Evolutionary conservation across 108 stramenopile genomes (phyloP), one percentile per base, ranked within the genome.

Genomic region (Phaeodactylum tricornutum): DNA sequence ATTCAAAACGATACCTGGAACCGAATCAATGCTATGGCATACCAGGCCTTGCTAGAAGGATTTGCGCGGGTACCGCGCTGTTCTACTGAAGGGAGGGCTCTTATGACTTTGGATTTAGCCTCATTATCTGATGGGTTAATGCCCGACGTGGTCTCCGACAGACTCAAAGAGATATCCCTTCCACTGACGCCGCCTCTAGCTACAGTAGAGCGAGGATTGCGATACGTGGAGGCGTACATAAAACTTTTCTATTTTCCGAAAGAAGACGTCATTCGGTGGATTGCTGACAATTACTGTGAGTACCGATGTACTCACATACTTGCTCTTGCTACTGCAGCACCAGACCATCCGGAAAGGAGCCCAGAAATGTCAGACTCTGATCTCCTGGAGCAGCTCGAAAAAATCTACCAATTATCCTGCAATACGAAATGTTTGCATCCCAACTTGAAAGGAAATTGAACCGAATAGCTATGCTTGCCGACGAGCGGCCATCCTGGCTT

Each of bases 81-180:
- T 46, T 90, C 90, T 7, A 90, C 87, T 3, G 95, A 94, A 66
- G 95, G 95, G 0, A 52, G 95, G 38, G 78, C 93, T 11, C 57
- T 87, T 9, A 94, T 96, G 95, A 92, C 84, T 48, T 92, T 96
- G 87, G 95, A 96, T 55, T 46, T 96, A 52, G 84, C 84, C n/a
- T 67, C 85, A 30, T 68, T 86, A 20, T 54, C 74, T 16, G 34
- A 67, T 34, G 83, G 71, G 34, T 59, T 80, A 6, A 48, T 22
- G 8, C 53, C 73, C 8, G 40, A 54, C n/a, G 47, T 70, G 21
- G 50, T 85, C 6, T 45, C 51, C 52, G 48, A 57, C 31, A 56
- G 64, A 47, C 47, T 84, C 7, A 39, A 49, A 24, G 71, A 59
- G 60, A 57, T 1, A 36, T 34, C 20, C 41, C 62, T 17, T 41